A percentile compares a stretch with the other conserved stretches of the same genome.
These are phyloP conservation scores for Melaleuca quinquenervia DNA, from an alignment of 345 rosid species.

Conservation along the genomic window DNA sequence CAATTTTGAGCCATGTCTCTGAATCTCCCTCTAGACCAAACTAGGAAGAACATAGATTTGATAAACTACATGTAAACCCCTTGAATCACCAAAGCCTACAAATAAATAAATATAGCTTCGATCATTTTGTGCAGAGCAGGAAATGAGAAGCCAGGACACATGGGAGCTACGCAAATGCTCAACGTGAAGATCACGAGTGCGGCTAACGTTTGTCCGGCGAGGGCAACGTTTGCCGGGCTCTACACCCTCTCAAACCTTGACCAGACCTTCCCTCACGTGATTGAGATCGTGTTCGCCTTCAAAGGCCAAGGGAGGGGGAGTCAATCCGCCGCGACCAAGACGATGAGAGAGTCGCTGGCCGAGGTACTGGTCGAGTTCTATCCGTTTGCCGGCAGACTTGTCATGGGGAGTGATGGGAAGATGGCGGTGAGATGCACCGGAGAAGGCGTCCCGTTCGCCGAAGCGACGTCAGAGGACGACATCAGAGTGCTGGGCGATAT, in stretches of 20 bases:
- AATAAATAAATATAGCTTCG: background rate
- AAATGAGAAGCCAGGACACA: background rate
- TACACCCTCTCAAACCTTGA: background rate
- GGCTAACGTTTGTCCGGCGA: background rate
- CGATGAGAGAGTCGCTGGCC: background rate
- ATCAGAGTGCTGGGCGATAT: background rate
- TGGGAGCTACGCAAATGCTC: background rate
- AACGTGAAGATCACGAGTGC: background rate
- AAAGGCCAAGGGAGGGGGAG: background rate
- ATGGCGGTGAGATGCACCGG: background rate
- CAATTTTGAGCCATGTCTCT: no score
- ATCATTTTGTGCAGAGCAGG: background rate
- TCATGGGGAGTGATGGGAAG: background rate
- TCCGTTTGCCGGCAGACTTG: background rate
- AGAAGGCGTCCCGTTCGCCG: background rate
- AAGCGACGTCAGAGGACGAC: background rate
- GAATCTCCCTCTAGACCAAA: no score
- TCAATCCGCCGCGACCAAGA: accelerated
- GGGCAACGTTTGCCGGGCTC: background rate
- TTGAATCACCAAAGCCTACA: background rate
- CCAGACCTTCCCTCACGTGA: background rate
- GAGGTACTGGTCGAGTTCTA: background rate
- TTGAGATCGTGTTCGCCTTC: background rate
- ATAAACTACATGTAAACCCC: no score
- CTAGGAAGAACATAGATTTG: background rate